Conservation (phyloP, 495 filamentous ascomycete species). For the Penicillium bovifimosum region DNA sequence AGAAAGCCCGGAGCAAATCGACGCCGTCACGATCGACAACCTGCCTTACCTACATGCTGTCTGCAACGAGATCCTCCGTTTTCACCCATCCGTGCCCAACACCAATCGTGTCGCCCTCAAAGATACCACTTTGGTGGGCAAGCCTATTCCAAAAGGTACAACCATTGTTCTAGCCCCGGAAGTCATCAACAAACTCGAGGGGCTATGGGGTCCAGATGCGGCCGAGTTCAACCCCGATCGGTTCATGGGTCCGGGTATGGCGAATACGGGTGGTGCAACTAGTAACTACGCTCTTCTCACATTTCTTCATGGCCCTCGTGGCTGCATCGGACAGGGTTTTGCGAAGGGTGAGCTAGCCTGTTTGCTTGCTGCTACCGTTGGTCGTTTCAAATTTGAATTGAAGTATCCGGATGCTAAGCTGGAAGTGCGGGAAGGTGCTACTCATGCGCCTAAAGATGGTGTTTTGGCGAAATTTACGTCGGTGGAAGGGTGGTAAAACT, state of each 20-base stretch:
- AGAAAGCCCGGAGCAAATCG: slow-evolving; percentile 41
- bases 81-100: slow-evolving; percentile 52
- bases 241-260: slow-evolving; percentile 55
- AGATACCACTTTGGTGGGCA: slow-evolving; percentile 58
- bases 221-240: slow-evolving; percentile 75
- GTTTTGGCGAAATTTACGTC: slow-evolving; percentile 54
- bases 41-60: slow-evolving; percentile 58
- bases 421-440: slow-evolving; percentile 54
- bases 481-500: slow-evolving; percentile 62
- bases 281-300: slow-evolving; percentile 73
- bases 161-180: slow-evolving; percentile 44
- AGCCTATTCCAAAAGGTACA: slow-evolving; percentile 52
- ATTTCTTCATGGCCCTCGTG: slow-evolving; percentile 77
- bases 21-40: slow-evolving; percentile 45
- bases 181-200: slow-evolving; percentile 64
- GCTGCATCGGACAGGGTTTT: slow-evolving; percentile 78
- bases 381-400: slow-evolving; percentile 61
- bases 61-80: slow-evolving; percentile 54
- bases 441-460: slow-evolving; percentile 58
- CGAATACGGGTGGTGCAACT: slow-evolving; percentile 48
- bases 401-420: slow-evolving; percentile 54
- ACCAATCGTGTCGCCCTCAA: slow-evolving; percentile 59
- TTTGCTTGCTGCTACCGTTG: slow-evolving; percentile 69
- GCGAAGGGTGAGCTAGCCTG: slow-evolving; percentile 79
- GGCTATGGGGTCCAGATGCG: slow-evolving; percentile 80